Evolutionary conservation across 2,329 filamentous ascomycete genomes (phyloP), one percentile per base, ranked within the genome.

Genomic region (Fusarium foetens): DNA sequence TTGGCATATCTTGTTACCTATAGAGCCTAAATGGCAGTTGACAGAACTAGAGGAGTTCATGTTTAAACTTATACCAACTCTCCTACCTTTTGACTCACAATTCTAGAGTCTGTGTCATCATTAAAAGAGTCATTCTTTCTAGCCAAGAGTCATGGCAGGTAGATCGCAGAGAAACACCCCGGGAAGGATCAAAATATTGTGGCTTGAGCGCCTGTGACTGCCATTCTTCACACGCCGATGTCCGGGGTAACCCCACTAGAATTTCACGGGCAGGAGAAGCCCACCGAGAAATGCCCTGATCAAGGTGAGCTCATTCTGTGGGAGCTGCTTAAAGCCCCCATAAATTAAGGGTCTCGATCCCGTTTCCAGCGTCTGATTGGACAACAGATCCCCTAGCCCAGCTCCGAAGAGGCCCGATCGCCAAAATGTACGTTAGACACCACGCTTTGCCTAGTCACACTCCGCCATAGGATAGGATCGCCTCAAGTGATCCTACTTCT

Each of bases 161-260:
- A 66, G 51, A 49, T 63, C 27, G 53, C 42, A 51, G 41, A 25
- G 48, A 45, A 36, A 33, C 38, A 19, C 10, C 33, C 52, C 41
- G n/a, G 51, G 33, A 62, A 46, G 38, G 38, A 43, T 55, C 58
- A 54, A 55, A 53, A 33, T 41, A 36, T 59, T 49, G 38, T 55
- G 43, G 41, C 62, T 64, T 63, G 35, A 61, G 42, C 42, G 64
- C 64, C 38, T 70, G 45, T 55, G 51, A 70, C 53, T 70, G 33
- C 55, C 59, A 60, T 66, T 71, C 48, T 65, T 59, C 57, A 63
- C 63, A 53, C 72, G 73, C 75, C 75, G 75, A 75, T 77, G 75
- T 77, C 75, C 75, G 75, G 75, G 75, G 75, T 77, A 77, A 66
- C 66, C 63, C 75, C 75, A 75, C 75, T 64, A 65, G 43, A 49